Base-by-base conservation (phyloP, 306 rosid species). In the Vigna nakashimae region DNA sequence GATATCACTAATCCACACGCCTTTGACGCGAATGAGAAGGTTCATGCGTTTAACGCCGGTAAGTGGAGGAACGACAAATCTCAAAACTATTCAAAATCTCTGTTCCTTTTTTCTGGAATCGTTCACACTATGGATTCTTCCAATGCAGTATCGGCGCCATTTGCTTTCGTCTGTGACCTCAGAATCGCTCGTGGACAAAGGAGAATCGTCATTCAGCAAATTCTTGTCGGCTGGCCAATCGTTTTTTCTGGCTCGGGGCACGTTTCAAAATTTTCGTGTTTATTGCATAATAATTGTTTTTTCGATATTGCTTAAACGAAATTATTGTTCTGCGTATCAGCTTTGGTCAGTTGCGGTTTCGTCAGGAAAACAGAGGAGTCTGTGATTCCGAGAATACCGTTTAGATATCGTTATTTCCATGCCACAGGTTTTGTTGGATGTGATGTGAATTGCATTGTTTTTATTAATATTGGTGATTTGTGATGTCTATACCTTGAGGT, bases 1-100 rank as follows among this genome's bases (percentile, higher is more conserved):
- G 7, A 51, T 51, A 24, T 62, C 43, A 49, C 2, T 42, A 4
- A 77, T 43, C 13, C 46, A 43, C 55, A n/a, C 3, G 3, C 63
- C 24, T 36, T 66, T 71, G n/a, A 32, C 68, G 46, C 50, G 17
- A 67, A 90, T 92, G 97, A 84, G 87, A 73, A 88, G 86, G 45
- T 48, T 90, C 77, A 74, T 86, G 49, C 89, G 84, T 86, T 77
- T 94, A 11, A 79, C 86, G 78, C 87, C 85, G 84, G 98, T 94
- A 64, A 87, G 90, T 69, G 12, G 1, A 62, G 52, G 2, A 36
- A 34, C 79, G 6, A 20, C 30, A 9, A 36, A 50, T 51, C 51
- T 10, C 43, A 20, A 45, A 57, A 24, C 40, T 12, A 34, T 48
- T 73, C 66, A 1, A 28, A 49, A 1, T 63, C 46, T 40, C 32